Percentiles rank a stretch among this genome's conserved stretches.
These are phyloP conservation scores for Penicillium thymicola DNA, from an alignment of 2,329 filamentous ascomycete species.

Conservation along the genomic window DNA sequence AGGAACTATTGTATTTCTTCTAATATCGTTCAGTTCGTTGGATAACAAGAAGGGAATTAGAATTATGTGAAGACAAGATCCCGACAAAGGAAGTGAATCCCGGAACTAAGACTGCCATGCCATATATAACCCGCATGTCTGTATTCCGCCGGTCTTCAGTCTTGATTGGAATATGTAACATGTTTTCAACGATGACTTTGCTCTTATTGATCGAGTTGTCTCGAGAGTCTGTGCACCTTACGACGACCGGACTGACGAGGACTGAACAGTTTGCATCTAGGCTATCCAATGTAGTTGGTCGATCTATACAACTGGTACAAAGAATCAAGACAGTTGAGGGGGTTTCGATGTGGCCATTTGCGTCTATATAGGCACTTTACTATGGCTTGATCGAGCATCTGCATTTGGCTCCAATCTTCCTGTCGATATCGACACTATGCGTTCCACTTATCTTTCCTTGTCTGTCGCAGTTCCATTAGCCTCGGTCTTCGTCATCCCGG, in stretches of 20 bases:
- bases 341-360: not conserved
- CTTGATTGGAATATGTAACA: not conserved
- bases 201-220: not conserved
- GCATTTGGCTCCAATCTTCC: not conserved
- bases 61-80: not conserved
- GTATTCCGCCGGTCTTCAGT: not conserved
- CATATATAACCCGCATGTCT: not conserved
- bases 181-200: not conserved
- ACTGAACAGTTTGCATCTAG: not conserved
- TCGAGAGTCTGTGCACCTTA: not conserved
- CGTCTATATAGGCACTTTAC: not conserved
- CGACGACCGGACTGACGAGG: not conserved
- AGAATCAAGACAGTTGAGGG: not conserved
- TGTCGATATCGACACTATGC: not conserved
- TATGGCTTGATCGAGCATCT: not conserved
- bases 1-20: not conserved
- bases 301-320: not conserved
- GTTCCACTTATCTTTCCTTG: conserved; percentile 1
- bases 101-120: not conserved
- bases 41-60: not conserved
- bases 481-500: conserved; percentile 12
- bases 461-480: conserved; percentile 1
- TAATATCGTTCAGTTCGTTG: not conserved
- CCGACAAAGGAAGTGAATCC: not conserved
- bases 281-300: not conserved